These are phyloP conservation scores for Hypsizygus ulmarius DNA, from an alignment of 1,284 basidiomycete genomes.

Conservation along the genomic window DNA sequence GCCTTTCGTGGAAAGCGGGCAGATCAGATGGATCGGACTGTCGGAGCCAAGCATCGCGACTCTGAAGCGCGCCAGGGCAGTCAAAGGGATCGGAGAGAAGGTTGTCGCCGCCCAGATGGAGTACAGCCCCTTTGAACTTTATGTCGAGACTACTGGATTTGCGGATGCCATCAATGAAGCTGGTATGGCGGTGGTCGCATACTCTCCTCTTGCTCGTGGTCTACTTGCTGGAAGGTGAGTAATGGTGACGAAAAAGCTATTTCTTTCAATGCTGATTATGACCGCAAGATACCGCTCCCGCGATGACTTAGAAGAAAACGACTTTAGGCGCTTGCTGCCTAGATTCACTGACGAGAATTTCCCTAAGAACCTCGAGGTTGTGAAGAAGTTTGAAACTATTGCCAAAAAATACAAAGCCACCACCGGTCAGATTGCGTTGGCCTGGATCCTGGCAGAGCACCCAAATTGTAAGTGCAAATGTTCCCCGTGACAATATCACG, in stretches of 20 bases:
- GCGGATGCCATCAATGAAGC: slow-evolving; percentile 2
- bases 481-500: not conserved
- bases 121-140: slow-evolving; percentile 10
- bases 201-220: slow-evolving; percentile 10
- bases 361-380: slow-evolving; percentile 36
- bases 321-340: slow-evolving; percentile 20
- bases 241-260: not conserved
- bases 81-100: slow-evolving; percentile 9
- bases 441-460: slow-evolving; percentile 42
- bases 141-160: slow-evolving; percentile 9
- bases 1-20: slow-evolving; percentile 8
- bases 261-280: not conserved
- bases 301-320: slow-evolving; percentile 20
- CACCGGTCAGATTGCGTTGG: slow-evolving; percentile 43
- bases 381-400: slow-evolving; percentile 31
- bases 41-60: slow-evolving; percentile 10
- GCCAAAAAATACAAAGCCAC: slow-evolving; percentile 34
- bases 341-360: slow-evolving; percentile 40
- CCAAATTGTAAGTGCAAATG: slow-evolving; percentile 23
- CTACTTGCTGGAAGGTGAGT: slow-evolving; percentile 10
- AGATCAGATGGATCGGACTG: slow-evolving; percentile 12
- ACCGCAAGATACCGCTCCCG: slow-evolving; percentile 15
- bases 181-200: slow-evolving; percentile 9
- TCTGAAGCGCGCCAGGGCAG: slow-evolving; percentile 7
- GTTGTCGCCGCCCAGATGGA: slow-evolving; percentile 12